Evolutionary conservation across 495 filamentous ascomycete genomes (phyloP).

Genomic region (Hyaloscypha finlandica): DNA sequence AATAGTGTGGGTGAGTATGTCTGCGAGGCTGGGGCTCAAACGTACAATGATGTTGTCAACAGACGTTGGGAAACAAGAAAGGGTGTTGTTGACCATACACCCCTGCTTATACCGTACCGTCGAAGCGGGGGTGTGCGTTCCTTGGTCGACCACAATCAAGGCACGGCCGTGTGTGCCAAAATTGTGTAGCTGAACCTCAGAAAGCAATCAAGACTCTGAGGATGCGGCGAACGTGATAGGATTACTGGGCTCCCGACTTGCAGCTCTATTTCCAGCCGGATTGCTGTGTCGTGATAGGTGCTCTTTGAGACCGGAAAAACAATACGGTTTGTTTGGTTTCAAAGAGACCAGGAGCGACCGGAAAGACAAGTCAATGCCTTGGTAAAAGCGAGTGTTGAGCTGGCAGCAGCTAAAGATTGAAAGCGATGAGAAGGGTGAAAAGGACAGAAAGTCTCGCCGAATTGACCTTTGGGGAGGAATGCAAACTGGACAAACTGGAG

Average conservation of each 20-base stretch:
- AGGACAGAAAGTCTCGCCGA: too few species aligned
- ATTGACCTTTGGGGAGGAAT: not conserved
- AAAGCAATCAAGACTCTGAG: not conserved
- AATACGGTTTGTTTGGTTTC: not conserved
- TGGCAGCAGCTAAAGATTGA: slow-evolving; percentile 3
- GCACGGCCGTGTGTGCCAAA: slow-evolving; percentile 19
- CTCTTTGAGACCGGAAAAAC: not conserved
- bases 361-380: slow-evolving; percentile 20
- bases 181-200: slow-evolving; percentile 2
- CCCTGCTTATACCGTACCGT: slow-evolving; percentile 14
- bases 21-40: slow-evolving; percentile 1
- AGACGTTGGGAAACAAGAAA: slow-evolving; percentile 10
- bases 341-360: slow-evolving; percentile 22
- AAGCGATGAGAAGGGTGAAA: too few species aligned
- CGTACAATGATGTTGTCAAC: slow-evolving; percentile 24
- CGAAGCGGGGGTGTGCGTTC: slow-evolving; percentile 28
- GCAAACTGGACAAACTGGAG: not conserved
- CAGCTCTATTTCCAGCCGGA: slow-evolving; percentile 2
- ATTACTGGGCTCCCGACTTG: not conserved
- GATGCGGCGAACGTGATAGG: slow-evolving; percentile 3
- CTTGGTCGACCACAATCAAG: slow-evolving; percentile 31
- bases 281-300: not conserved
- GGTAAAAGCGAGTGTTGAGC: slow-evolving; percentile 16
- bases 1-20: not conserved
- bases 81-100: slow-evolving; percentile 24